Percentiles rank a stretch among this genome's conserved stretches.
Conservation (phyloP, 2,329 filamentous ascomycete species). For the Capronia americana region DNA sequence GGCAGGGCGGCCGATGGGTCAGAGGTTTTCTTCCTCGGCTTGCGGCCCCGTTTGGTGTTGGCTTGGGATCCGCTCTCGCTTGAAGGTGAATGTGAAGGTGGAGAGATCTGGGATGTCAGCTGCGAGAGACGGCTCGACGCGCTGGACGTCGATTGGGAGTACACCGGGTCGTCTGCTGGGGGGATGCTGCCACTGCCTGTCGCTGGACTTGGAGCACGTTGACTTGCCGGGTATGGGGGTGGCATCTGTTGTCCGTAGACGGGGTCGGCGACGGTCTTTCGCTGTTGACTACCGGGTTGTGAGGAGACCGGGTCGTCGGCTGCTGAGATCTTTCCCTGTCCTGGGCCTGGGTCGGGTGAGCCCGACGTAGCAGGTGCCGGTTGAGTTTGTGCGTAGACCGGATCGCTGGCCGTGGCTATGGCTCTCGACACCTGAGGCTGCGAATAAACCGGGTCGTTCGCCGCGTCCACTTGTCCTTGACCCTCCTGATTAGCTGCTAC, state of each 20-base stretch:
- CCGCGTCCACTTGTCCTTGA: slow-evolving; percentile 2
- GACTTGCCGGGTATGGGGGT: not conserved
- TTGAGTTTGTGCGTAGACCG: slow-evolving; percentile 5
- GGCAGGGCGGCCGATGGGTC: slow-evolving; percentile 50
- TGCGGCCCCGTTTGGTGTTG: slow-evolving; percentile 43
- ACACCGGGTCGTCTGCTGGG: slow-evolving; percentile 15
- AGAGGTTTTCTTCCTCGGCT: slow-evolving; percentile 30
- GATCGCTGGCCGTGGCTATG: slow-evolving; percentile 53
- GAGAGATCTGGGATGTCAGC: slow-evolving; percentile 53
- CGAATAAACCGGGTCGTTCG: slow-evolving; percentile 19
- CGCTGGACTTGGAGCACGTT: not conserved
- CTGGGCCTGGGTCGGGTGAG: not conserved
- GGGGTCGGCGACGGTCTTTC: not conserved
- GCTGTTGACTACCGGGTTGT: not conserved
- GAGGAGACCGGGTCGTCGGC: slow-evolving; percentile 14
- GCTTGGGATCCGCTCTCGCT: slow-evolving; percentile 27
- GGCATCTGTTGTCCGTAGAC: slow-evolving; percentile 4
- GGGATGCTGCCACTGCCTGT: not conserved
- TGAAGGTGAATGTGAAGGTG: too few species aligned
- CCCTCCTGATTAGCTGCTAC: slow-evolving; percentile 2
- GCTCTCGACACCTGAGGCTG: slow-evolving; percentile 14
- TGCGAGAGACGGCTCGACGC: slow-evolving; percentile 52
- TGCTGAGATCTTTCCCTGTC: not conserved
- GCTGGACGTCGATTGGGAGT: not conserved
- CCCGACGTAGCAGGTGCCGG: not conserved